Conservation (phyloP, 148 eudicot genomes). For the Silene latifolia region DNA sequence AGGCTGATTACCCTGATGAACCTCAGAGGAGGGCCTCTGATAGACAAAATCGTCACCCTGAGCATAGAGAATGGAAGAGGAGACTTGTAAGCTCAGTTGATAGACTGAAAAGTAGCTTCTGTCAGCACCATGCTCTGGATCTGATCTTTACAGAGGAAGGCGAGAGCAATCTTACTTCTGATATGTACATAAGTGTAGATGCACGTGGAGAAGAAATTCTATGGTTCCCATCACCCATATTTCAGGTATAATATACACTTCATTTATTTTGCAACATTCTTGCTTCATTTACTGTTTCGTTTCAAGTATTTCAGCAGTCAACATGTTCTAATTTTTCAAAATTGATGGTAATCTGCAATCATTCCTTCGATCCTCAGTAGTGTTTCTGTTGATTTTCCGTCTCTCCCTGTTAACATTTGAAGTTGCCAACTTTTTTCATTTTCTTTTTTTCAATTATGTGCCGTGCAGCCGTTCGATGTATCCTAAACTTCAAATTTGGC, state of each 20-base stretch:
- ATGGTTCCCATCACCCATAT: slow-evolving; percentile 84
- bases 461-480: too few species aligned
- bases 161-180: slow-evolving; percentile 82
- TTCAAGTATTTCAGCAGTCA: background rate
- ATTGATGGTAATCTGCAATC: too few species aligned
- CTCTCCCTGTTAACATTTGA: too few species aligned
- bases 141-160: slow-evolving; percentile 96
- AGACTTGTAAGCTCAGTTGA: slow-evolving; percentile 79
- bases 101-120: slow-evolving; percentile 86
- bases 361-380: too few species aligned
- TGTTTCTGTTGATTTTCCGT: too few species aligned
- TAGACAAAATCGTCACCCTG: slow-evolving; percentile 81
- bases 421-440: too few species aligned
- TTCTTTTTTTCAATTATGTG: too few species aligned
- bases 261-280: background rate
- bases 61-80: slow-evolving; percentile 94
- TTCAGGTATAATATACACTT: slow-evolving; percentile 51
- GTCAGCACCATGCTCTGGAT: slow-evolving; percentile 86
- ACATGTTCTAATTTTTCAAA: background rate
- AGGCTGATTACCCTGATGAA: slow-evolving; percentile 59
- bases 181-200: slow-evolving; percentile 81
- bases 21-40: slow-evolving; percentile 57
- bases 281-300: background rate
- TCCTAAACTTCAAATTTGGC: too few species aligned
- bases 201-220: slow-evolving; percentile 72